phyloP scores from a whole-genome alignment of 2,329 filamentous ascomycete genomes.

The Claviceps sp. region DNA sequence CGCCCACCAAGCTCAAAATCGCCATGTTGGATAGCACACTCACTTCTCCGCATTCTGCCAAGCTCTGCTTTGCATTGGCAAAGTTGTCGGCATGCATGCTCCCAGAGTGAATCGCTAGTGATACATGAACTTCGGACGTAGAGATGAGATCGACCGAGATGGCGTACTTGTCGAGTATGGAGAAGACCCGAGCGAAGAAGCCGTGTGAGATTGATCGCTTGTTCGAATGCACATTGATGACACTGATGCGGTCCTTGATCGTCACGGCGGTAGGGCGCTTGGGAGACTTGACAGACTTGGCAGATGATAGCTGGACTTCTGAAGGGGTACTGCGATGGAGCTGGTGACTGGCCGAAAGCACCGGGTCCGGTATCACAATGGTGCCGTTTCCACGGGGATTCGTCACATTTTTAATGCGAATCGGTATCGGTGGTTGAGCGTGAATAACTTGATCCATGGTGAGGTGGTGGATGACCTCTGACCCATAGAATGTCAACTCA shows the following conservation, averaged over 20 bases:
- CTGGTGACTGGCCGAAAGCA: conserved; percentile 40
- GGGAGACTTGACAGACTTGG: conserved; percentile 35
- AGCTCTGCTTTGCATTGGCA: conserved; percentile 53
- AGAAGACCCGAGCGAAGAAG: conserved; percentile 90
- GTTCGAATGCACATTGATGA: conserved; percentile 97
- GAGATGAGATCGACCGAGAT: conserved; percentile 94
- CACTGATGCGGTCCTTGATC: conserved; percentile 91
- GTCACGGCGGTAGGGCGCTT: conserved; percentile 82
- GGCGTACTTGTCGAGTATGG: conserved; percentile 72
- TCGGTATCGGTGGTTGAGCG: conserved; percentile 63
- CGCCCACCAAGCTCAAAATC: conserved; percentile 86
- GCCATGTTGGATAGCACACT: conserved; percentile 87
- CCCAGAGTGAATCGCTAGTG: conserved; percentile 85
- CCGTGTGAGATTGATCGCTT: conserved; percentile 92
- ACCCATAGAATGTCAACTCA: conserved; percentile 86
- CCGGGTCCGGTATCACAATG: conserved; percentile 65
- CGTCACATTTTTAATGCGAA: conserved; percentile 87
- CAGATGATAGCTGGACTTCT: conserved; percentile 14
- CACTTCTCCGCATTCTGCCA: conserved; percentile 74
- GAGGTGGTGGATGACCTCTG: conserved; percentile 95
- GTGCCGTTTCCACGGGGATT: conserved; percentile 70
- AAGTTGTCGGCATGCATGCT: conserved; percentile 49
- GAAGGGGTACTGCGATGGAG: conserved; percentile 38
- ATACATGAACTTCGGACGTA: conserved; percentile 92
- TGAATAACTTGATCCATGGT: conserved; percentile 96